Conservation (phyloP, 2,329 filamentous ascomycete species). For the Colletotrichum navitas region DNA sequence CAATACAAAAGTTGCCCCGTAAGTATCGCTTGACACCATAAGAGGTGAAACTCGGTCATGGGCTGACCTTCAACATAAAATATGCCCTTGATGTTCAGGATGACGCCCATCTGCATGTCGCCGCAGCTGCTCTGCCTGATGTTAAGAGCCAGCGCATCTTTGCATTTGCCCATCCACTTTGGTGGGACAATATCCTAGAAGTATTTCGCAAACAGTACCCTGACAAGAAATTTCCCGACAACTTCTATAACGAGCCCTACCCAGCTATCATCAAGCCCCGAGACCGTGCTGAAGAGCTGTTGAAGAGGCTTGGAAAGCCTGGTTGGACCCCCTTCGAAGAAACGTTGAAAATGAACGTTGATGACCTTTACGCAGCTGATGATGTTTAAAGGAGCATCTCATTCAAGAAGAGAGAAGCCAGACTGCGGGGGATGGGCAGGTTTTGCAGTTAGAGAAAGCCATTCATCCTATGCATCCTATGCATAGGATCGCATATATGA, state of each 20-base stretch:
- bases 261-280: conserved; percentile 30
- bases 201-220: conserved; percentile 46
- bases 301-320: conserved; percentile 38
- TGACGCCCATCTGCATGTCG: conserved; percentile 63
- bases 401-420: too few species aligned
- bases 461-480: too few species aligned
- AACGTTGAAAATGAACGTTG: conserved; percentile 16
- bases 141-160: conserved; percentile 65
- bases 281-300: conserved; percentile 42
- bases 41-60: neutral
- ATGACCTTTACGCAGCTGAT: neutral
- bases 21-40: neutral
- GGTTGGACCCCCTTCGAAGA: conserved; percentile 44
- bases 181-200: conserved; percentile 57
- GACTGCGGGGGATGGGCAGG: neutral
- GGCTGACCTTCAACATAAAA: conserved; percentile 48
- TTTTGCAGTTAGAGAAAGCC: neutral
- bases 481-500: neutral
- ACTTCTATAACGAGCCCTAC: conserved; percentile 42
- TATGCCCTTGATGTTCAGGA: conserved; percentile 63
- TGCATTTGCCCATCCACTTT: conserved; percentile 62
- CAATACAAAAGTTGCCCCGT: neutral
- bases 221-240: conserved; percentile 42
- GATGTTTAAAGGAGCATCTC: too few species aligned
- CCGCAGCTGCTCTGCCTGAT: conserved; percentile 60